A percentile compares a stretch with the other conserved stretches of the same genome.
phyloP scores from a whole-genome alignment of 768 basidiomycete genomes.

The Tylopilus subfusipes region DNA sequence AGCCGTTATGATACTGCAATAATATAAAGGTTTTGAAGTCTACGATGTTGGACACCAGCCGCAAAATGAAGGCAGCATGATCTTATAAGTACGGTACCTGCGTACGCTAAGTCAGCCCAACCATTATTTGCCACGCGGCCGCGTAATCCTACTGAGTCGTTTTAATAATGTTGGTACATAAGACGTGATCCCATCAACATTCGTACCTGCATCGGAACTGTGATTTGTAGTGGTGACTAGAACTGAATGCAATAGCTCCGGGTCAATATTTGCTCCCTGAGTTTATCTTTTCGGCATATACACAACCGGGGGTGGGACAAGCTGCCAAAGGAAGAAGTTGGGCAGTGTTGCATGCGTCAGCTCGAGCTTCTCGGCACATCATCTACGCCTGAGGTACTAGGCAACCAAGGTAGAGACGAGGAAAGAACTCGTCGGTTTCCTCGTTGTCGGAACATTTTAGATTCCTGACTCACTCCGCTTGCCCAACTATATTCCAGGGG shows the following conservation, averaged over 20 bases:
- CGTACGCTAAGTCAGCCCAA: too few species aligned
- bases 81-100: neutral
- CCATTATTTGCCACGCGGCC: neutral
- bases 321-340: too few species aligned
- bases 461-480: too few species aligned
- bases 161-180: neutral
- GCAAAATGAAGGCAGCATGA: neutral
- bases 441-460: neutral
- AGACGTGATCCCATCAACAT: neutral
- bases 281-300: too few species aligned
- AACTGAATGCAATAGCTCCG: too few species aligned
- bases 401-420: neutral
- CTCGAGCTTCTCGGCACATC: neutral
- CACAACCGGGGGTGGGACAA: too few species aligned
- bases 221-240: too few species aligned
- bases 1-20: slow-evolving; percentile 7
- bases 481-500: too few species aligned
- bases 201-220: too few species aligned
- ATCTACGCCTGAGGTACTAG: neutral
- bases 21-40: neutral
- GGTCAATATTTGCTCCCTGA: too few species aligned
- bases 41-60: neutral
- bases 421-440: neutral
- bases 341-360: too few species aligned
- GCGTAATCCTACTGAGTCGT: neutral